Evolutionary conservation across 23 red algal species (phyloP).

Genomic region (Pyropia haitanensis): DNA sequence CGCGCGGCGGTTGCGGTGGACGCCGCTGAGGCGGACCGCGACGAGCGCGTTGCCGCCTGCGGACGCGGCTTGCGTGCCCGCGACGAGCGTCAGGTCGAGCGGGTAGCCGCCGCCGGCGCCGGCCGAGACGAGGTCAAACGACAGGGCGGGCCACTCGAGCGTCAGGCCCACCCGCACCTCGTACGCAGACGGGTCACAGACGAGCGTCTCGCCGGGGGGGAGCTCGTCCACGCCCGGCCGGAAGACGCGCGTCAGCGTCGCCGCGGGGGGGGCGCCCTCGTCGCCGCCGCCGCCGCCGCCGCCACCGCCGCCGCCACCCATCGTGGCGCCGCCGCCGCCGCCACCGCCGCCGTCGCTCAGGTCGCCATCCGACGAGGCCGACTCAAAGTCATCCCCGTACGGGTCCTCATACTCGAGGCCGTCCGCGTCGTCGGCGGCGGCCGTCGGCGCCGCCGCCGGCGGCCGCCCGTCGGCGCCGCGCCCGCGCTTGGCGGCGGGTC

Average conservation of each 20-base stretch:
- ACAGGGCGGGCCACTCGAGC: slow-evolving; percentile 64
- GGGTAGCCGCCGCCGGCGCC: slow-evolving; percentile 27
- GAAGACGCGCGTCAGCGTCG: slow-evolving; percentile 16
- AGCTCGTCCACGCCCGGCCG: slow-evolving; percentile 42
- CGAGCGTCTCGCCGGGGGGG: slow-evolving; percentile 31
- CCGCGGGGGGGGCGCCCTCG: too few relatives aligned
- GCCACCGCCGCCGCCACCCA: slow-evolving; percentile 10
- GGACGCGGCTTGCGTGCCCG: slow-evolving; percentile 51
- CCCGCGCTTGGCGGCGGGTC: too few relatives aligned
- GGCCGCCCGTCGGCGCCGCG: too few relatives aligned
- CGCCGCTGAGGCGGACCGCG: slow-evolving; percentile 30
- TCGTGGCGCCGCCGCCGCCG: neutral
- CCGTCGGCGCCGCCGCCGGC: too few relatives aligned
- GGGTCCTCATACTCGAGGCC: slow-evolving; percentile 51
- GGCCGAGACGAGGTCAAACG: slow-evolving; percentile 52
- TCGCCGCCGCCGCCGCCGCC: slow-evolving; percentile 11
- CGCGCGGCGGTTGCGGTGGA: slow-evolving; percentile 24
- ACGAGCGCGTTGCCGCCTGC: slow-evolving; percentile 51
- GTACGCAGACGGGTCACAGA: slow-evolving; percentile 54
- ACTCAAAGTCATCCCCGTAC: slow-evolving; percentile 60
- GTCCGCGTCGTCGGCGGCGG: too few relatives aligned
- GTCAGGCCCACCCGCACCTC: slow-evolving; percentile 29
- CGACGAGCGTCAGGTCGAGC: slow-evolving; percentile 21
- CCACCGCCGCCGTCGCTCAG: neutral
- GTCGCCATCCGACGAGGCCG: neutral